phyloP scores from a whole-genome alignment of 495 filamentous ascomycete genomes.

The Lineolata rhizophorae region DNA sequence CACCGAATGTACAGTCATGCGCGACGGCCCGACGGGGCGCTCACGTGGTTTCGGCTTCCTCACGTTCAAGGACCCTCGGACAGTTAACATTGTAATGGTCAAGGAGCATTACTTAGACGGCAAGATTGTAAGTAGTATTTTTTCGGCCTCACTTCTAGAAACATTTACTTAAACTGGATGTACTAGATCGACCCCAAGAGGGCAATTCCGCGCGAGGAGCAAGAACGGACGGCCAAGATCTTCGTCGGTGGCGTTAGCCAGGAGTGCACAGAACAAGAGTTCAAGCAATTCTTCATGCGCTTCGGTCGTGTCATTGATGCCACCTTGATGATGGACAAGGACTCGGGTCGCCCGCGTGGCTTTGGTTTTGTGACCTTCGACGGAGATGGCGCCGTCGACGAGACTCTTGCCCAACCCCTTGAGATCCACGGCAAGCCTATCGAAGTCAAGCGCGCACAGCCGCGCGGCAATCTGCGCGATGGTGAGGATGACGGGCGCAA shows the following conservation, averaged over 20 bases:
- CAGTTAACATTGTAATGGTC: constrained; percentile 97
- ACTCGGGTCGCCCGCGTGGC: constrained; percentile 82
- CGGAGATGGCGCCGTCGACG: constrained; percentile 84
- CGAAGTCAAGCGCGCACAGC: constrained; percentile 95
- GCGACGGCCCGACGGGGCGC: constrained; percentile 79
- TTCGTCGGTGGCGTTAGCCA: constrained; percentile 96
- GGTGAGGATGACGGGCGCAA: constrained; percentile 70
- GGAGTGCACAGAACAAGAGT: constrained; percentile 86
- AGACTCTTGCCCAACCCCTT: constrained; percentile 55
- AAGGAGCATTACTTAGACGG: constrained; percentile 97
- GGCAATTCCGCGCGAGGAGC: constrained; percentile 91
- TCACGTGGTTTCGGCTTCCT: constrained; percentile 94
- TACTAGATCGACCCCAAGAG: constrained; percentile 94
- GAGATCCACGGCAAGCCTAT: constrained; percentile 90
- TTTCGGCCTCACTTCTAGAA: constrained; percentile 5
- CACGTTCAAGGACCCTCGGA: constrained; percentile 92
- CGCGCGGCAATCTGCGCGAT: constrained; percentile 81
- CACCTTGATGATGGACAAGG: constrained; percentile 98
- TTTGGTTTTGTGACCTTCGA: constrained; percentile 99
- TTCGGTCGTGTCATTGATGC: constrained; percentile 93
- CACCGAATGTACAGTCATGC: constrained; percentile 93
- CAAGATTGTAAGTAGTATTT: constrained; percentile 58
- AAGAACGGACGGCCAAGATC: constrained; percentile 94
- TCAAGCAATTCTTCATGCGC: constrained; percentile 87
- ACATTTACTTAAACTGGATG: constrained; percentile 8